Conservation (phyloP, 352 stramenopile species). For the Phytophthora ramorum region DNA sequence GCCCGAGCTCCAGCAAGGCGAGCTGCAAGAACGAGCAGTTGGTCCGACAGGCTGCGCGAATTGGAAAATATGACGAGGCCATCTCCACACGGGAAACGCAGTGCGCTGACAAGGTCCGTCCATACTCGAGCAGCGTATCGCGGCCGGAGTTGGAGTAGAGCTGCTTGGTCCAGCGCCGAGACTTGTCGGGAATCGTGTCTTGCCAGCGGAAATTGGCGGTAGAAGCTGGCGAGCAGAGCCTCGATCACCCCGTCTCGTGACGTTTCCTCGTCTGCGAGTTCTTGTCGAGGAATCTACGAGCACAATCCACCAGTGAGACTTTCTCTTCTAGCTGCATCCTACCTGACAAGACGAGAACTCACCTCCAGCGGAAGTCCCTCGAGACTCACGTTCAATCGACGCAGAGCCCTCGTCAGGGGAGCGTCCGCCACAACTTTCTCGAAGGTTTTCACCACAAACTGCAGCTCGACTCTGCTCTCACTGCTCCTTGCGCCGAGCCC, state of each 20-base stretch:
- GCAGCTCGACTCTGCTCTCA: slow-evolving; percentile 2
- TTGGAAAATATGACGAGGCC: slow-evolving; percentile 64
- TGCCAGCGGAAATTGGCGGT: slow-evolving; percentile 29
- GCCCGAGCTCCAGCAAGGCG: slow-evolving; percentile 43
- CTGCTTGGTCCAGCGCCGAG: slow-evolving; percentile 17
- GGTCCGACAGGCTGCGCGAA: slow-evolving; percentile 39
- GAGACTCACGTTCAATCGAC: slow-evolving; percentile 42
- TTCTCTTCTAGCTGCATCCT: not conserved
- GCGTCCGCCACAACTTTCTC: slow-evolving; percentile 26
- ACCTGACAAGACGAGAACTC: slow-evolving; percentile 4
- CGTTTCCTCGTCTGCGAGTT: slow-evolving; percentile 16
- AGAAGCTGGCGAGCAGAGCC: slow-evolving; percentile 29
- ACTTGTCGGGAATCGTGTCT: slow-evolving; percentile 17
- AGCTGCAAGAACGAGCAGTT: slow-evolving; percentile 43
- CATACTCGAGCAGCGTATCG: slow-evolving; percentile 37
- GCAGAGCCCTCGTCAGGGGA: slow-evolving; percentile 28
- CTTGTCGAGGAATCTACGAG: slow-evolving; percentile 20
- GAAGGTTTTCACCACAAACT: slow-evolving; percentile 48
- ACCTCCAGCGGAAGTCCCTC: slow-evolving; percentile 27
- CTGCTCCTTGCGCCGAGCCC: slow-evolving; percentile 11
- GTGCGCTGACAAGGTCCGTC: slow-evolving; percentile 25
- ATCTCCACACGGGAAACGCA: slow-evolving; percentile 39
- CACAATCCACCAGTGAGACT: not conserved
- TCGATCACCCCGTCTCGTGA: slow-evolving; percentile 9
- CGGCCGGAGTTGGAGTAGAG: slow-evolving; percentile 30